Evolutionary conservation across 177 flowering plant species (phyloP), one percentile per base, ranked within the genome.

Genomic region (Tripterygium wilfordii): DNA sequence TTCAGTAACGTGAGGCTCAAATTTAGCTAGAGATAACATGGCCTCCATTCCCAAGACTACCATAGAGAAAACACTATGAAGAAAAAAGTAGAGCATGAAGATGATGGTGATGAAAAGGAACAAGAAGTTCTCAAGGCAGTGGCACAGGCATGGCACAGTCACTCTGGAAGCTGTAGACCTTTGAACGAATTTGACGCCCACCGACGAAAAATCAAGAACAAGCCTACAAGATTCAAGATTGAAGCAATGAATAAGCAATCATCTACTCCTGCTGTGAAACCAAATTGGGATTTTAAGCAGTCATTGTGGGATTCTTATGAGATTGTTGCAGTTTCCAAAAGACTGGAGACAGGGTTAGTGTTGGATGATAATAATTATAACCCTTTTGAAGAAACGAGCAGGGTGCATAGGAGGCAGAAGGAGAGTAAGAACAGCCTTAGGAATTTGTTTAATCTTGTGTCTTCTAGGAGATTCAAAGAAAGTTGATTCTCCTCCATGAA

Each of bases 111-210:
- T 14, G 45, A 42, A 38, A 48, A 39, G 39, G 32, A 35, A 19
- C 13, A 37, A 17, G 18, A 45, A 61, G 60, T 88, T 53, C 60
- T 78, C 61, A 91, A 88, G 63, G 88, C 98, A 0, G 95, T 77
- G 54, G 98, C 98, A 23, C 95, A 91, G 27, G 96, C 98, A 3
- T 91, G 96, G 96, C 71, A 67, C 29, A 68, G 77, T 15, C 90
- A 71, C 58, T 74, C 83, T 0, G 63, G 66, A 57, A 66, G 53
- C 21, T 42, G 77, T 0, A 65, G 57, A 6, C 36, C 77, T 6
- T 55, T 67, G 18, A 72, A 51, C 12, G 98, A 91, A 36, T 78
- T 68, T 27, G 90, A 82, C 5, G 81, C 83, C 0, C 65, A 60
- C 20, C 58, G 68, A 8, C 40, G 43, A 35, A 66, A 65, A 4